Conservation (phyloP, 2,329 filamentous ascomycete species). For the Daldinia eschscholtzii region DNA sequence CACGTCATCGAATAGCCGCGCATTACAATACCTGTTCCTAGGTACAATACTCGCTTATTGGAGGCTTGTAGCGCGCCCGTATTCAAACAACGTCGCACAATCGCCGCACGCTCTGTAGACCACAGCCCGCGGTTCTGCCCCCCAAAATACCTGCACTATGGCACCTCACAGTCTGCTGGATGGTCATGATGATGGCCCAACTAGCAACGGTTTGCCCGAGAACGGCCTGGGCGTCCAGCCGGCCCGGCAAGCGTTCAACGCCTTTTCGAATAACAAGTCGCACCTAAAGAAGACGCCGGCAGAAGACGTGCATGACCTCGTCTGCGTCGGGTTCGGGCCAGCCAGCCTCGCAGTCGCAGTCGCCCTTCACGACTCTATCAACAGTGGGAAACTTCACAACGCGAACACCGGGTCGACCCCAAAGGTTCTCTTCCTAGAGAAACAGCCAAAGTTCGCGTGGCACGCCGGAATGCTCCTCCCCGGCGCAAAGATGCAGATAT, state of each 20-base stretch:
- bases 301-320: slow-evolving; percentile 81
- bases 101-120: neutral
- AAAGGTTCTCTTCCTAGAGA: slow-evolving; percentile 88
- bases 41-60: neutral
- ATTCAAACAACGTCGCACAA: slow-evolving; percentile 33
- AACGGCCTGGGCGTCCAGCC: slow-evolving; percentile 9
- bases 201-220: slow-evolving; percentile 28
- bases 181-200: slow-evolving; percentile 45
- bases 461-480: slow-evolving; percentile 95
- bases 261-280: slow-evolving; percentile 50
- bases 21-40: neutral
- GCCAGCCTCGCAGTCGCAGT: slow-evolving; percentile 91
- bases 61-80: neutral
- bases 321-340: slow-evolving; percentile 94
- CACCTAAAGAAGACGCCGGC: slow-evolving; percentile 65
- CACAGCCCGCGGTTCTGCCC: slow-evolving; percentile 1
- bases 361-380: slow-evolving; percentile 84
- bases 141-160: slow-evolving; percentile 40
- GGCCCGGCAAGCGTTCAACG: slow-evolving; percentile 14
- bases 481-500: slow-evolving; percentile 96
- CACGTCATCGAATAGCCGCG: neutral
- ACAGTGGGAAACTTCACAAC: slow-evolving; percentile 61
- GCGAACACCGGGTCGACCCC: slow-evolving; percentile 60
- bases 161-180: slow-evolving; percentile 50
- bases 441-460: slow-evolving; percentile 87